A percentile compares a stretch with the other conserved stretches of the same genome.
phyloP scores from a whole-genome alignment of 2,329 filamentous ascomycete species.

The Neoascochyta sp. region DNA sequence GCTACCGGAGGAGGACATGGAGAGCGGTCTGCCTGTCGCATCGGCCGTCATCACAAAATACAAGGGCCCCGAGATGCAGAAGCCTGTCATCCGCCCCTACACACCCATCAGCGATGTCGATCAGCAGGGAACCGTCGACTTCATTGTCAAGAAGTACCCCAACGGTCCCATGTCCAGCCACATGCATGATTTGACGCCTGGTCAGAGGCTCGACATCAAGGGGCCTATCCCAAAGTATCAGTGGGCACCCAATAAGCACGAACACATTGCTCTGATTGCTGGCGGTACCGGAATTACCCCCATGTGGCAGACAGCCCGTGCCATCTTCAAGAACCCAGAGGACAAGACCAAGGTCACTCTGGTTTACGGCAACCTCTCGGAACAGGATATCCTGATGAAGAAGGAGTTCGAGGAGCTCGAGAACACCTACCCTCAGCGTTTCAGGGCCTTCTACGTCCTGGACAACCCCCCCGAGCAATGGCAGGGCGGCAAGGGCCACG shows the following conservation, averaged over 20 bases:
- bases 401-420: slow-evolving; percentile 80
- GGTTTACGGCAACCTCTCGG: slow-evolving; percentile 82
- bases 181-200: slow-evolving; percentile 75
- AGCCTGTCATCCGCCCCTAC: slow-evolving; percentile 86
- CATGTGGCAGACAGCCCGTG: slow-evolving; percentile 90
- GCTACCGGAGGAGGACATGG: slow-evolving; percentile 76
- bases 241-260: slow-evolving; percentile 87
- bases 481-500: slow-evolving; percentile 72
- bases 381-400: slow-evolving; percentile 90
- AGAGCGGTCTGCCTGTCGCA: slow-evolving; percentile 76
- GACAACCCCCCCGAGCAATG: slow-evolving; percentile 79
- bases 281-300: slow-evolving; percentile 96
- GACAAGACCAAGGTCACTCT: slow-evolving; percentile 98
- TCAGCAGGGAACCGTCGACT: slow-evolving; percentile 74
- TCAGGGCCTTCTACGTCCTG: slow-evolving; percentile 91
- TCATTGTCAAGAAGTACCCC: slow-evolving; percentile 89
- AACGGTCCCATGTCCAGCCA: slow-evolving; percentile 88
- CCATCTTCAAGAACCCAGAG: slow-evolving; percentile 92
- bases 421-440: slow-evolving; percentile 91
- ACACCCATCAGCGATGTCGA: slow-evolving; percentile 88
- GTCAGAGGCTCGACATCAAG: slow-evolving; percentile 85
- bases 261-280: slow-evolving; percentile 82
- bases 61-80: slow-evolving; percentile 76
- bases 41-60: slow-evolving; percentile 84
- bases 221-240: slow-evolving; percentile 92